Evolutionary conservation across 2,329 filamentous ascomycete genomes (phyloP), one percentile per base, ranked within the genome.

Genomic region (Coniochaeta prunicola): DNA sequence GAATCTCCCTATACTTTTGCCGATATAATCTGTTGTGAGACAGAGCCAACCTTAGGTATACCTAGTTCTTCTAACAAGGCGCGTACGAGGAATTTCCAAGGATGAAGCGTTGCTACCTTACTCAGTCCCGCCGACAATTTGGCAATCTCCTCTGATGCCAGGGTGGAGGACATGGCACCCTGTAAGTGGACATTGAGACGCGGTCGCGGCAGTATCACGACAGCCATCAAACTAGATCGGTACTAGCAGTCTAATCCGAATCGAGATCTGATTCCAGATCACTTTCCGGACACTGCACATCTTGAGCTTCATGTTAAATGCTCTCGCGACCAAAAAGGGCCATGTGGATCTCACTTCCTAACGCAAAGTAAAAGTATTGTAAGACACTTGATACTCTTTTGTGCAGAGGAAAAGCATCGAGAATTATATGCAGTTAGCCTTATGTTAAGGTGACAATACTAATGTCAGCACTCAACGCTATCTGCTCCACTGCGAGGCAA

Each of bases 351-450:
- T 21, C 45, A 5, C 28, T n/a, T 50, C 8, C 45, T 2, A n/a
- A 21, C 24, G 10, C n/a, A 26, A 48, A 50, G 17, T 30, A 50
- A 50, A 26, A 50, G 45, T 30, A n/a, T 30, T 30, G 5, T 50
- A 13, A 50, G 45, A 50, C 45, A 50, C 24, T 28, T n/a, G n/a
- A n/a, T n/a, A n/a, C n/a, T n/a, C n/a, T 17, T 26, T 17, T 30
- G n/a, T 28, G 45, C 45, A 38, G 24, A 1, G n/a, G 45, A 21
- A 26, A 50, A 26, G 45, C 45, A 50, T 9, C n/a, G 17, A 13
- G 7, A 53, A 66, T 64, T 61, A 63, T 59, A 53, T 65, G 64
- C 63, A 64, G 62, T 58, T 63, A 61, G 58, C 59, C 62, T 64
- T 63, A 56, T 62, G 60, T 53, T 42, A 45, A 61, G 57, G 58